Percentiles rank a stretch among this genome's conserved stretches.
Conservation (phyloP, 257 asterid genomes). For the Euphrasia confusa region DNA sequence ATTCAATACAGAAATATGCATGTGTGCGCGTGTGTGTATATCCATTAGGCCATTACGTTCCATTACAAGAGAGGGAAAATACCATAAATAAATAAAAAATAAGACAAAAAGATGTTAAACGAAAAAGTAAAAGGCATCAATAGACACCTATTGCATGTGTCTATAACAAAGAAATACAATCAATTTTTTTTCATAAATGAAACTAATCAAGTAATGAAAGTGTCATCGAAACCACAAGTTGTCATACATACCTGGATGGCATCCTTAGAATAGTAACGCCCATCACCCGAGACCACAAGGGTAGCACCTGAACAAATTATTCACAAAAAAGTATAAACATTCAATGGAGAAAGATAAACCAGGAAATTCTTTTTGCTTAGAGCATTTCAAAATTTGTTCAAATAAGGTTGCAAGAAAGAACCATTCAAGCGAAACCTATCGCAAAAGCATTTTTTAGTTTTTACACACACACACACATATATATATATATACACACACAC, state of each 20-base stretch:
- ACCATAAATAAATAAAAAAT: neutral
- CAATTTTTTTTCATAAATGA: neutral
- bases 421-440: too few relatives aligned
- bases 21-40: too few relatives aligned
- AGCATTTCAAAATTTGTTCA: neutral
- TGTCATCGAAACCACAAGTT: slow-evolving; percentile 19
- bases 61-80: slow-evolving; percentile 9
- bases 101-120: slow-evolving; percentile 9
- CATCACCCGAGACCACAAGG: slow-evolving; percentile 98
- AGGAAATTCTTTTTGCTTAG: neutral
- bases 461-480: too few relatives aligned
- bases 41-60: neutral
- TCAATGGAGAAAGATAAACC: slow-evolving; percentile 1
- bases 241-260: slow-evolving; percentile 65
- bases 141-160: slow-evolving; percentile 14
- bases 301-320: slow-evolving; percentile 65
- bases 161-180: neutral
- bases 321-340: slow-evolving; percentile 4
- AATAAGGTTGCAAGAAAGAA: too few relatives aligned
- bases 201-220: neutral
- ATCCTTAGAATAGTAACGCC: slow-evolving; percentile 91
- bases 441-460: too few relatives aligned
- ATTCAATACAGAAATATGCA: too few relatives aligned
- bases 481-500: too few relatives aligned
- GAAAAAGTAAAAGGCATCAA: neutral